Conservation (phyloP, 331 rosid genomes). For the Stylosanthes scabra region DNA sequence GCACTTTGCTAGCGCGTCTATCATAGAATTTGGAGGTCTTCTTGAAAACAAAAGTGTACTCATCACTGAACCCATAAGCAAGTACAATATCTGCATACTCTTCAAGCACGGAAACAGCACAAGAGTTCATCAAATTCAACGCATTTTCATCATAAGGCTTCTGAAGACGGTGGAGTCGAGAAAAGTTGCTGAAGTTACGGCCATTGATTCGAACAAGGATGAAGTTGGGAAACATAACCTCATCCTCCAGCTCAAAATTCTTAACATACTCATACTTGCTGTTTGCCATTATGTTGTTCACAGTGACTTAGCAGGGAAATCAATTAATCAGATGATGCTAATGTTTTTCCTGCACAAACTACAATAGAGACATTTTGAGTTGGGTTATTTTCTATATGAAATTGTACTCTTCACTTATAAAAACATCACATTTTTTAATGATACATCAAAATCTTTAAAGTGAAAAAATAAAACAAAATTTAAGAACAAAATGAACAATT, state of each 20-base stretch:
- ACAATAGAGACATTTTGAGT: neutral
- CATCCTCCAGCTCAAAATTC: slow-evolving; percentile 75
- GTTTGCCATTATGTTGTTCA: slow-evolving; percentile 67
- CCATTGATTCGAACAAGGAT: slow-evolving; percentile 65
- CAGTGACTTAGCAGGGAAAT: neutral
- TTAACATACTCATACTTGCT: slow-evolving; percentile 80
- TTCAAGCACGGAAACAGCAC: slow-evolving; percentile 62
- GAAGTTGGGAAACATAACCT: slow-evolving; percentile 70
- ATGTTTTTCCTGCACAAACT: neutral
- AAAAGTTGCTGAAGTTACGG: slow-evolving; percentile 54
- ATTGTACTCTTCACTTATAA: no score
- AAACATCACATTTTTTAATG: no score
- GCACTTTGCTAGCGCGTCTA: slow-evolving; percentile 80
- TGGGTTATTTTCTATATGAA: neutral
- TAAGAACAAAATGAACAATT: no score
- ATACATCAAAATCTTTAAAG: no score
- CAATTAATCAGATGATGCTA: slow-evolving; percentile 23
- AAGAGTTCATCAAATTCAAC: slow-evolving; percentile 75
- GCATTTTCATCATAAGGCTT: slow-evolving; percentile 64
- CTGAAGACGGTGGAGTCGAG: slow-evolving; percentile 55
- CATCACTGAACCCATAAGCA: slow-evolving; percentile 77
- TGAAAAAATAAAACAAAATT: no score
- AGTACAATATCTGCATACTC: slow-evolving; percentile 71
- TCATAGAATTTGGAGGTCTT: slow-evolving; percentile 76
- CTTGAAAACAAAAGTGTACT: slow-evolving; percentile 80